Conservation (phyloP, 208 protist species). For the Trypanosoma rangeli region DNA sequence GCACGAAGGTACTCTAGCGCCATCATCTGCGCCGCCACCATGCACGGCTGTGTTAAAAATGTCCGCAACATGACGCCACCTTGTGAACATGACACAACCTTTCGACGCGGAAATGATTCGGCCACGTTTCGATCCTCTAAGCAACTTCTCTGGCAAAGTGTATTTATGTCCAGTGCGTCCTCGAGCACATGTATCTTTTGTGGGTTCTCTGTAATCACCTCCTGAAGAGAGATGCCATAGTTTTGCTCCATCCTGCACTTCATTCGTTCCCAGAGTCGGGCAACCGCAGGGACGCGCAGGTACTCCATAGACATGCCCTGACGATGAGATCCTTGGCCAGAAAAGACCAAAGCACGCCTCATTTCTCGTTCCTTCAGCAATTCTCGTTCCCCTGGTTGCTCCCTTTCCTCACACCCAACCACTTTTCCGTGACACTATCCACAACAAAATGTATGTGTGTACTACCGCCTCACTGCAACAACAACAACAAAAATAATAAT, state of each 20-base stretch:
- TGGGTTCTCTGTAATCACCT: slow-evolving; percentile 79
- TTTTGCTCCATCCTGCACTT: slow-evolving; percentile 70
- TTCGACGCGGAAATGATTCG: slow-evolving; percentile 48
- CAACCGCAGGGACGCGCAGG: slow-evolving; percentile 33
- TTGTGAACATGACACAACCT: slow-evolving; percentile 43
- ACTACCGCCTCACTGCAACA: neutral
- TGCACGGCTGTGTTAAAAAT: slow-evolving; percentile 80
- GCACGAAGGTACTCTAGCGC: slow-evolving; percentile 27
- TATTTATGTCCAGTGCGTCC: slow-evolving; percentile 52
- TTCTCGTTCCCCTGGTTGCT: neutral
- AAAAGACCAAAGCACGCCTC: slow-evolving; percentile 70
- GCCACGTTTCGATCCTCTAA: slow-evolving; percentile 40
- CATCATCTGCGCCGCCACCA: slow-evolving; percentile 70
- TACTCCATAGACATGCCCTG: slow-evolving; percentile 76
- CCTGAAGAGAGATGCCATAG: slow-evolving; percentile 70
- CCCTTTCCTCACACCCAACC: neutral
- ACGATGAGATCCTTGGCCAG: slow-evolving; percentile 77
- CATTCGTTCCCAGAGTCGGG: slow-evolving; percentile 68
- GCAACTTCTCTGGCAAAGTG: slow-evolving; percentile 39
- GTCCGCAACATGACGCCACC: slow-evolving; percentile 81
- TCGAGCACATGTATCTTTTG: slow-evolving; percentile 37
- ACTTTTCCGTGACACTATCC: neutral
- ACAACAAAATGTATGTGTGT: neutral
- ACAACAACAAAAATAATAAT: neutral
- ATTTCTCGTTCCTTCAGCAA: slow-evolving; percentile 15